phyloP scores from a whole-genome alignment of 768 basidiomycete species.

The Amanita brunnescens region DNA sequence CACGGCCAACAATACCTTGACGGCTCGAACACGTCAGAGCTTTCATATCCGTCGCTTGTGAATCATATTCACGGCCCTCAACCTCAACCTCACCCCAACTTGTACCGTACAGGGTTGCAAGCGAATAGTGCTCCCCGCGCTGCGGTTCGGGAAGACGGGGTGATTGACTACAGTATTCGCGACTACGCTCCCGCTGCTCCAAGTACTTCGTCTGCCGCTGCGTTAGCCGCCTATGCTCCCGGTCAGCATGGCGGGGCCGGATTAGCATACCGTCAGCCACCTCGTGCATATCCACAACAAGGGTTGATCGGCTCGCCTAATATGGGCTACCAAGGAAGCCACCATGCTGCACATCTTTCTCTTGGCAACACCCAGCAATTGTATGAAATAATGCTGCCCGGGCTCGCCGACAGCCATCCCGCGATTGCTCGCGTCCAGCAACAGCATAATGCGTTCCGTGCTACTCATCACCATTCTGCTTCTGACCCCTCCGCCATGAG shows the following conservation, averaged over 20 bases:
- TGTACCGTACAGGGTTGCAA: conserved; percentile 34
- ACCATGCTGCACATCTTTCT: conserved; percentile 60
- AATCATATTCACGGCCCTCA: conserved; percentile 47
- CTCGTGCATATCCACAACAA: conserved; percentile 51
- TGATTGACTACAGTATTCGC: conserved; percentile 54
- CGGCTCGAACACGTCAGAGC: conserved; percentile 30
- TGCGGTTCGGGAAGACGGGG: conserved; percentile 35
- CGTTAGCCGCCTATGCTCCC: conserved; percentile 36
- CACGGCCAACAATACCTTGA: conserved; percentile 41
- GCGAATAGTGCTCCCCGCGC: conserved; percentile 17
- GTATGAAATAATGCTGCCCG: conserved; percentile 73
- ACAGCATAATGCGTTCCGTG: conserved; percentile 66
- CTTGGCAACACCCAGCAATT: conserved; percentile 69
- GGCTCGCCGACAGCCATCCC: conserved; percentile 47
- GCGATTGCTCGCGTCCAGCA: conserved; percentile 73
- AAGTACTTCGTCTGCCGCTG: conserved; percentile 24
- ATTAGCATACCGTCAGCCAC: conserved; percentile 52
- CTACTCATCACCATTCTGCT: conserved; percentile 72
- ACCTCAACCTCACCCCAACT: conserved; percentile 34
- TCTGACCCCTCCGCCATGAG: conserved; percentile 75
- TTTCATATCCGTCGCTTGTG: conserved; percentile 62
- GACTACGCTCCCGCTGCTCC: conserved; percentile 39
- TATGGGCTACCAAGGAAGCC: conserved; percentile 41
- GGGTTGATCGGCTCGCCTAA: conserved; percentile 44
- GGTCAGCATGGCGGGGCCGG: conserved; percentile 41